These are phyloP conservation scores for Hymenoscyphus albidus DNA, from an alignment of 2,329 filamentous ascomycete genomes.

Conservation along the genomic window DNA sequence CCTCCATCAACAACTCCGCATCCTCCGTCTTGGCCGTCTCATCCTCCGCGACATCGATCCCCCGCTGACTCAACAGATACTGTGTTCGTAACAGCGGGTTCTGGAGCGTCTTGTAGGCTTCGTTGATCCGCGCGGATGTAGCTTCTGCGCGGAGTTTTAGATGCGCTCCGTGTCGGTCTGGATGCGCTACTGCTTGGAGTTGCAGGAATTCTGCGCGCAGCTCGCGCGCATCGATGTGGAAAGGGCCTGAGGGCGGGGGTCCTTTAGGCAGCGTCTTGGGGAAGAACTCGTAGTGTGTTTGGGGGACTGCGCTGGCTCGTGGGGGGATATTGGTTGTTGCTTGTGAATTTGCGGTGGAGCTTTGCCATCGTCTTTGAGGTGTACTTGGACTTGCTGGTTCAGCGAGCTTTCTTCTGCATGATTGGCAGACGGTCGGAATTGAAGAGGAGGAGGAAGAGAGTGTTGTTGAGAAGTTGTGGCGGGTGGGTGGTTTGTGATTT, in stretches of 20 bases:
- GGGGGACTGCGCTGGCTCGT: slow-evolving; percentile 15
- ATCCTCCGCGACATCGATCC: slow-evolving; percentile 74
- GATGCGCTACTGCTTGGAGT: slow-evolving; percentile 74
- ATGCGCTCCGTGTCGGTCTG: slow-evolving; percentile 53
- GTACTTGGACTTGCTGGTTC: neutral
- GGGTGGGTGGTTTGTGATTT: slow-evolving; percentile 11
- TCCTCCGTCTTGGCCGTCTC: slow-evolving; percentile 68
- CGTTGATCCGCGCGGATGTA: slow-evolving; percentile 79
- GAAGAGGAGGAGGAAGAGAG: slow-evolving; percentile 1
- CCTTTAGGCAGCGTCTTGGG: slow-evolving; percentile 71
- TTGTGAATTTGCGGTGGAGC: slow-evolving; percentile 10
- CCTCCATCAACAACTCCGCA: slow-evolving; percentile 68
- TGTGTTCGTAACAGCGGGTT: slow-evolving; percentile 81
- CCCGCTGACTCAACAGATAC: slow-evolving; percentile 70
- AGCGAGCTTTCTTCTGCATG: slow-evolving; percentile 9
- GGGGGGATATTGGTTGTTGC: neutral
- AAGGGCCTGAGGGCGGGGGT: slow-evolving; percentile 72
- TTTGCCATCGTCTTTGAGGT: slow-evolving; percentile 9
- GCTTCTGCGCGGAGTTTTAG: slow-evolving; percentile 65
- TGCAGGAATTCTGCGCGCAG: slow-evolving; percentile 83
- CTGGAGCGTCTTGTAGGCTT: slow-evolving; percentile 81
- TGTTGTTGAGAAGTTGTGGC: slow-evolving; percentile 14
- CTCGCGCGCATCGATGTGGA: slow-evolving; percentile 64
- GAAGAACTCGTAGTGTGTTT: slow-evolving; percentile 85
- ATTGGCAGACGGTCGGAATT: slow-evolving; percentile 11